Evolutionary conservation across 2,329 filamentous ascomycete species (phyloP).

Genomic region (Penicillium sp.): DNA sequence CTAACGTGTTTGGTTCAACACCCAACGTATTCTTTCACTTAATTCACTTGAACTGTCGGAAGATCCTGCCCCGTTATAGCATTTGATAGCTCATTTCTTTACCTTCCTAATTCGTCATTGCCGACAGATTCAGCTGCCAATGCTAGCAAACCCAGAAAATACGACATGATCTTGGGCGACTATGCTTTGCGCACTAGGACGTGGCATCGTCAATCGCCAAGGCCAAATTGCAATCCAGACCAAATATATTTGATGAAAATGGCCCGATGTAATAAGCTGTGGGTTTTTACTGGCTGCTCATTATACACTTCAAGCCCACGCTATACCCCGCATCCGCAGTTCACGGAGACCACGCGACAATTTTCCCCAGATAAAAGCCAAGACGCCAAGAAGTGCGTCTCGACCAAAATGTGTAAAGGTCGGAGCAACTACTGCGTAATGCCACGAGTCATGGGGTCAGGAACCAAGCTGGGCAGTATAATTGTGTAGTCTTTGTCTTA

Average conservation of each 20-base stretch:
- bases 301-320: not conserved
- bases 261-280: not conserved
- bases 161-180: not conserved
- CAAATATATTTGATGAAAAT: not conserved
- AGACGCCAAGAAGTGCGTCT: conserved; percentile 16
- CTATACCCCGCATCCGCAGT: conserved; percentile 23
- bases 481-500: not conserved
- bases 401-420: not conserved
- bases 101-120: not conserved
- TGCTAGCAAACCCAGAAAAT: not conserved
- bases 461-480: not conserved
- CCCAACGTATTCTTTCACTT: not conserved
- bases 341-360: conserved; percentile 20
- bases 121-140: not conserved
- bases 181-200: not conserved
- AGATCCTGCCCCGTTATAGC: not conserved
- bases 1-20: not conserved
- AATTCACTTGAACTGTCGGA: too few relatives aligned
- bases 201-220: not conserved
- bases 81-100: not conserved
- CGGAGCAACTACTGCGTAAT: conserved; percentile 1
- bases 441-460: conserved; percentile 1
- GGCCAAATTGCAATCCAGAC: not conserved
- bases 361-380: conserved; percentile 26
- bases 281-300: not conserved